Conservation (phyloP, 1,139 yeast genomes). For the Lodderomyces jiufengensis region DNA sequence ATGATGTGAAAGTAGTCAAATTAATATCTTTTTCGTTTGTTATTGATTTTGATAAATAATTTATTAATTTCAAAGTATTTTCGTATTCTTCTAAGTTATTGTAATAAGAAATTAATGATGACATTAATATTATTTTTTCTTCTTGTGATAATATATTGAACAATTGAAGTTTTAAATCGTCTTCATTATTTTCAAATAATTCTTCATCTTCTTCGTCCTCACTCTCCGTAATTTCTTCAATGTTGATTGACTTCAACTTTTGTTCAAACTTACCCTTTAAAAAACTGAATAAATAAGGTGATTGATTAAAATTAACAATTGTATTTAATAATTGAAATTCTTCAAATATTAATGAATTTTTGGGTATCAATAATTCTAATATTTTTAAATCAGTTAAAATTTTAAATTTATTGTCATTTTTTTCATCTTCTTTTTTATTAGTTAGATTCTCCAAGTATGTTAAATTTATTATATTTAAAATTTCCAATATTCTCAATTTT, state of each 20-base stretch:
- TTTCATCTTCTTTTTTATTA: no score
- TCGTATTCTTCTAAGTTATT: conserved; percentile 17
- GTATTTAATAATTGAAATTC: conserved; percentile 29
- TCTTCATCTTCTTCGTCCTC: conserved; percentile 17
- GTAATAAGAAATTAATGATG: conserved; percentile 27
- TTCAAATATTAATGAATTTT: conserved; percentile 13
- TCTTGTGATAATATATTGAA: conserved; percentile 35
- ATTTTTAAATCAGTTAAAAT: conserved; percentile 23
- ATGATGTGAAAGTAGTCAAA: conserved; percentile 32
- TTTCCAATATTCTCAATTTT: conserved; percentile 39
- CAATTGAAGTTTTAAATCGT: neutral
- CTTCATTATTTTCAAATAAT: conserved; percentile 10
- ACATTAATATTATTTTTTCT: conserved; percentile 30
- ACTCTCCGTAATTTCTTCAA: conserved; percentile 25
- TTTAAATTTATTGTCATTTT: conserved; percentile 13
- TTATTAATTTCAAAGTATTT: conserved; percentile 23
- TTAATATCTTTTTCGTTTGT: conserved; percentile 9
- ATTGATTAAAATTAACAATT: conserved; percentile 23
- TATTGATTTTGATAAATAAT: conserved; percentile 14
- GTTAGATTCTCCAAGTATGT: conserved; percentile 23
- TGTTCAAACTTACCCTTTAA: conserved; percentile 19
- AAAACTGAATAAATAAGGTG: conserved; percentile 21
- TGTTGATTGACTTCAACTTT: conserved; percentile 20
- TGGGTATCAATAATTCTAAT: conserved; percentile 19
- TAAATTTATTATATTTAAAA: conserved; percentile 31